Percentiles rank a stretch among this genome's conserved stretches.
Conservation (phyloP, 139 green algal genomes). For the Haematococcus lacustris region DNA sequence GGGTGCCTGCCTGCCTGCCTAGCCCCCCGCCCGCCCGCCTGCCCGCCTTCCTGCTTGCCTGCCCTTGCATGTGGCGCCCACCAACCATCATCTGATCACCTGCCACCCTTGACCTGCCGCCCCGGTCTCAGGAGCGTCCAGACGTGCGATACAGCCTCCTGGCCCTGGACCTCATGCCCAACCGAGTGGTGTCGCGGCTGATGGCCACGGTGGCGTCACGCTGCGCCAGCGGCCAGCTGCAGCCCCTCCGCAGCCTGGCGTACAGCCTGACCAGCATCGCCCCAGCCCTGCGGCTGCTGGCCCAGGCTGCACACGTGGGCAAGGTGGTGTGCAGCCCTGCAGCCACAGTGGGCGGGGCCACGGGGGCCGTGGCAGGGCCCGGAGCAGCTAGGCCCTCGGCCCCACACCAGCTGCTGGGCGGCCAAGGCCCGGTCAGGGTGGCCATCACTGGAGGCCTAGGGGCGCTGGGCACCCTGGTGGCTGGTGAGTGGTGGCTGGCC, state of each 20-base stretch:
- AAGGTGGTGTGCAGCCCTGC: slow-evolving; percentile 45
- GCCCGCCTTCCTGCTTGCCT: no score
- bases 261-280: slow-evolving; percentile 37
- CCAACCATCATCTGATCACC: not conserved
- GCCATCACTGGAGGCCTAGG: slow-evolving; percentile 50
- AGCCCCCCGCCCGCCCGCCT: no score
- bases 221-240: slow-evolving; percentile 21
- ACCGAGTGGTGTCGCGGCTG: slow-evolving; percentile 22
- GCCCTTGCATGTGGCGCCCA: not conserved
- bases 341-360: not conserved
- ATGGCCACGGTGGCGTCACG: slow-evolving; percentile 23
- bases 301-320: slow-evolving; percentile 50
- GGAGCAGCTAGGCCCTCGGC: no score
- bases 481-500: slow-evolving; percentile 26
- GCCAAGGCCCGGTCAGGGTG: slow-evolving; percentile 14
- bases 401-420: not conserved
- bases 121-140: slow-evolving; percentile 47
- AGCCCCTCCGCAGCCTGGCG: slow-evolving; percentile 21
- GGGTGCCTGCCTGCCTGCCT: not conserved
- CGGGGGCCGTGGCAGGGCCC: no score
- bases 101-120: not conserved
- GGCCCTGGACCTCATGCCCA: slow-evolving; percentile 82
- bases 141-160: slow-evolving; percentile 69
- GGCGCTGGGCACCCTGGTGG: slow-evolving; percentile 51
- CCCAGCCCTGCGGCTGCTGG: slow-evolving; percentile 48